Evolutionary conservation across 2,329 filamentous ascomycete genomes (phyloP).

Genomic region (Drechslerella dactyloides): DNA sequence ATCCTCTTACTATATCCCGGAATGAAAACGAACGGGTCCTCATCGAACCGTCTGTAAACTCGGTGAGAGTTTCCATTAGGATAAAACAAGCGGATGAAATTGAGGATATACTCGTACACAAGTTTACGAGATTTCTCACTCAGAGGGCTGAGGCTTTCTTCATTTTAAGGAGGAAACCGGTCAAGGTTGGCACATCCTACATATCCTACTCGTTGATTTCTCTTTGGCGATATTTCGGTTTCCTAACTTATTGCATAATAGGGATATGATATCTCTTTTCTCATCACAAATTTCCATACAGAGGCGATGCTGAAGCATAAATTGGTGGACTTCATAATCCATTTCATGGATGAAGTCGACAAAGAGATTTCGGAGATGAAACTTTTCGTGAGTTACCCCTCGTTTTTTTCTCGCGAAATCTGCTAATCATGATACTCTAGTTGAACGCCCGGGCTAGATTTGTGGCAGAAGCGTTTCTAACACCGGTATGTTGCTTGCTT

Average conservation of each 20-base stretch:
- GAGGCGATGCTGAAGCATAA: conserved; percentile 99
- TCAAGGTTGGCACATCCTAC: conserved; percentile 70
- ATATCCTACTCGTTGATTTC: background rate
- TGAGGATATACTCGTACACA: conserved; percentile 96
- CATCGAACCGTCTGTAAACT: conserved; percentile 97
- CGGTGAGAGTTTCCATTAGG: conserved; percentile 94
- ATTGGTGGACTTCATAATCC: conserved; percentile 97
- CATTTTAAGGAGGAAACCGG: conserved; percentile 90
- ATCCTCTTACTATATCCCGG: conserved; percentile 84
- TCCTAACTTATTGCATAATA: conserved; percentile 57
- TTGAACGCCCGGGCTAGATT: conserved; percentile 96
- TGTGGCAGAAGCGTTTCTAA: conserved; percentile 97
- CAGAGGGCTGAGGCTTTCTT: conserved; percentile 97
- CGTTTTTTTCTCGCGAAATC: background rate
- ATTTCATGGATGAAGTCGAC: conserved; percentile 99
- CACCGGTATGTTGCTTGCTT: conserved; percentile 68
- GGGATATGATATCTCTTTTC: conserved; percentile 98
- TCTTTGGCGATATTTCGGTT: conserved; percentile 8
- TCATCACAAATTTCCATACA: conserved; percentile 98
- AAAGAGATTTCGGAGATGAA: conserved; percentile 99
- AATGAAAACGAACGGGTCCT: conserved; percentile 97
- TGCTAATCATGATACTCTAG: conserved; percentile 61
- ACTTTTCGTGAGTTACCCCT: conserved; percentile 77
- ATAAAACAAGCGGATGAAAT: conserved; percentile 99
- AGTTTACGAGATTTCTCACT: conserved; percentile 95